These are phyloP conservation scores for Plectranthus barbatus DNA, from an alignment of 257 asterid species.

Conservation along the genomic window DNA sequence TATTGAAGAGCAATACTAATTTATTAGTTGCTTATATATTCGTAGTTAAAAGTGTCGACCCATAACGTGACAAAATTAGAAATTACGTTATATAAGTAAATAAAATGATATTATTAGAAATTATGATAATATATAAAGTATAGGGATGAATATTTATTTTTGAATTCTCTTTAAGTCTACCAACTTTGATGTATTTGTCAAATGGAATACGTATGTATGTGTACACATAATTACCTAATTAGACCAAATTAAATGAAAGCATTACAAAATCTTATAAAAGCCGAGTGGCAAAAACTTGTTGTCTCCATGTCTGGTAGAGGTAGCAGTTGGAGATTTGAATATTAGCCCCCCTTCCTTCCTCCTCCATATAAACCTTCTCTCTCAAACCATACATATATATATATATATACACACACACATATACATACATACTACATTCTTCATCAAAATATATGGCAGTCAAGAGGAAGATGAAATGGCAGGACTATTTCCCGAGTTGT, in stretches of 20 bases:
- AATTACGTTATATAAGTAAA: too few relatives aligned
- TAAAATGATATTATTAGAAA: too few relatives aligned
- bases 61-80: too few relatives aligned
- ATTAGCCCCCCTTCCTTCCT: neutral
- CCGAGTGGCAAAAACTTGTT: slow-evolving; percentile 14
- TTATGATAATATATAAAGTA: too few relatives aligned
- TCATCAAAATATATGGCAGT: slow-evolving; percentile 21
- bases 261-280: slow-evolving; percentile 29
- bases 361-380: slow-evolving; percentile 19
- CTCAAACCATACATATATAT: neutral
- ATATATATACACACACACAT: too few relatives aligned
- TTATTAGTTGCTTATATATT: too few relatives aligned
- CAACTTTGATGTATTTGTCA: neutral
- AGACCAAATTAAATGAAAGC: neutral
- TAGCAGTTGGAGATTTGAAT: slow-evolving; percentile 33
- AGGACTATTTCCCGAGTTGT: slow-evolving; percentile 41
- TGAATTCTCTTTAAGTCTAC: neutral
- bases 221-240: neutral
- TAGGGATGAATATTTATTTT: too few relatives aligned
- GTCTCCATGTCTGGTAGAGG: slow-evolving; percentile 28
- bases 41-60: too few relatives aligned
- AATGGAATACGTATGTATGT: slow-evolving; percentile 14
- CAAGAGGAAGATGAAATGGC: slow-evolving; percentile 53
- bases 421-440: neutral
- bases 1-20: neutral